A percentile compares a stretch with the other conserved stretches of the same genome.
These are phyloP conservation scores for Penstemon eatonii DNA, from an alignment of 257 asterid species.

Conservation along the genomic window DNA sequence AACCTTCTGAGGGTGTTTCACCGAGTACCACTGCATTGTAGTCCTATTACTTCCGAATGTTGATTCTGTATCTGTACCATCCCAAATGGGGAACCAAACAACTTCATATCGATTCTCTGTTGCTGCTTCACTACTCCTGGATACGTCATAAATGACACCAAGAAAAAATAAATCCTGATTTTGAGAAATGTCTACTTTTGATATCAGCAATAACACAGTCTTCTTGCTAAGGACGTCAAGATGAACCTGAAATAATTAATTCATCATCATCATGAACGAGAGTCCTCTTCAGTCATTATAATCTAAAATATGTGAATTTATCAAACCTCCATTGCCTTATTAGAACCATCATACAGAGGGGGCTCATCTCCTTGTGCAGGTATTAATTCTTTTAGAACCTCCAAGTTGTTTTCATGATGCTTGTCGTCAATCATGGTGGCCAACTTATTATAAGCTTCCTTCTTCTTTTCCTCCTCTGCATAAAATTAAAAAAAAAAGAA, in stretches of 20 bases:
- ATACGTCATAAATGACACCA: constrained; percentile 8
- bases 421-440: no score
- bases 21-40: constrained; percentile 14
- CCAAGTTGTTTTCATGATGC: no score
- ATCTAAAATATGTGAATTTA: no score
- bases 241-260: neutral
- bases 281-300: no score
- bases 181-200: constrained; percentile 23
- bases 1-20: constrained; percentile 15
- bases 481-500: no score
- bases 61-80: neutral
- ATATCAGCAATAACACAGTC: constrained; percentile 17
- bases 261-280: no score
- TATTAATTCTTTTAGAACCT: no score
- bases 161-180: constrained; percentile 2
- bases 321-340: no score
- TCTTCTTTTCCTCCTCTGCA: no score
- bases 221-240: constrained; percentile 17
- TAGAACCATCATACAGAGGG: no score
- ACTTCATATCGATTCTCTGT: constrained; percentile 23
- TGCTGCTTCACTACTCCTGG: neutral
- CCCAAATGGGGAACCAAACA: constrained; percentile 27
- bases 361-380: no score
- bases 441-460: no score
- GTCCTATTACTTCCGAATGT: neutral